phyloP scores from a whole-genome alignment of 768 basidiomycete genomes.

The Cyathus striatus region DNA sequence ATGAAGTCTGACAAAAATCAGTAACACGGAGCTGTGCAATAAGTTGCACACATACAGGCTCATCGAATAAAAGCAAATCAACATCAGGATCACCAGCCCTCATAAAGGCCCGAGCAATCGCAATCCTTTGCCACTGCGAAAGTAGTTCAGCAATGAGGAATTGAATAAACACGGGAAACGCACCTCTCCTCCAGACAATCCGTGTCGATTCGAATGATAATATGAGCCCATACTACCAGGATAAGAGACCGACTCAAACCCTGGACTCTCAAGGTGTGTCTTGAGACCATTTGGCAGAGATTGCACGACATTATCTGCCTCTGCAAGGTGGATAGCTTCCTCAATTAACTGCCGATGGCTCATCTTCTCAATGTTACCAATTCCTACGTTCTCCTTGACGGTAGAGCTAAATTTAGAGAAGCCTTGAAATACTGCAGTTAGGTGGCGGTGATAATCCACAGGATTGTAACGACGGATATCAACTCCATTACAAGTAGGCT shows the following conservation, averaged over 20 bases:
- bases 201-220: conserved; percentile 43
- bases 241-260: conserved; percentile 50
- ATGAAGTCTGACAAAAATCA: conserved; percentile 53
- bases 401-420: conserved; percentile 79
- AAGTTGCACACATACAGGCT: conserved; percentile 50
- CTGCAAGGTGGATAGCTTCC: conserved; percentile 65
- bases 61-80: conserved; percentile 80
- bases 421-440: conserved; percentile 82
- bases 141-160: conserved; percentile 5
- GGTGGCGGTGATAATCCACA: conserved; percentile 65
- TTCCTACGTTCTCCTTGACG: conserved; percentile 80
- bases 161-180: conserved; percentile 13
- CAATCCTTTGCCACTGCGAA: conserved; percentile 79
- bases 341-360: conserved; percentile 50
- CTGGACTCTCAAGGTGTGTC: conserved; percentile 64
- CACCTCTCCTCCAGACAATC: conserved; percentile 84
- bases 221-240: conserved; percentile 26
- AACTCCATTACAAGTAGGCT: conserved; percentile 63
- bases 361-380: conserved; percentile 68
- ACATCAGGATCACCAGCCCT: conserved; percentile 69
- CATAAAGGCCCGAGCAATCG: conserved; percentile 86
- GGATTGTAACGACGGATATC: conserved; percentile 66
- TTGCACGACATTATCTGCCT: conserved; percentile 61
- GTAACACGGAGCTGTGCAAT: neutral
- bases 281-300: conserved; percentile 68